Conservation (phyloP, 139 green algal species). For the Zygnema circumcarinatum region DNA sequence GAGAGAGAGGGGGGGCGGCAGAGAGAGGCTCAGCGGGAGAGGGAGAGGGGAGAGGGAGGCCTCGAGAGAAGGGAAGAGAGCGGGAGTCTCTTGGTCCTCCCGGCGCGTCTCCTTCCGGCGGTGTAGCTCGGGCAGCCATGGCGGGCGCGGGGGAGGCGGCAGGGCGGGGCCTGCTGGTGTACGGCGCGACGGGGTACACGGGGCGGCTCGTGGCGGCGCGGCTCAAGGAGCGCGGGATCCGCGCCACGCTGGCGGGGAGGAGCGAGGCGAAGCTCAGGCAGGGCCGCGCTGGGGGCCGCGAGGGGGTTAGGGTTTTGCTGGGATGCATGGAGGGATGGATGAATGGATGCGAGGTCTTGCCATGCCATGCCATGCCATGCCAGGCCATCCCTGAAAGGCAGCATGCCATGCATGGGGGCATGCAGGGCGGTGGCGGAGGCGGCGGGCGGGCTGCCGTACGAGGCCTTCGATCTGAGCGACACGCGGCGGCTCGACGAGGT, state of each 20-base stretch:
- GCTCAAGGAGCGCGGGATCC: constrained; percentile 31
- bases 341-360: background rate
- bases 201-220: constrained; percentile 33
- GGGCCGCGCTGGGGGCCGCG: background rate
- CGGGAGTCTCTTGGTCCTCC: too few species aligned
- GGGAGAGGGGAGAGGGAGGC: too few species aligned
- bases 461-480: constrained; percentile 49
- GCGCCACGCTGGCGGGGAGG: constrained; percentile 37
- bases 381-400: too few species aligned
- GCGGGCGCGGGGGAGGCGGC: background rate
- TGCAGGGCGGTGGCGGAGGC: background rate
- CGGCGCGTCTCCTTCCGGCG: too few species aligned
- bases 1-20: too few species aligned
- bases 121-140: background rate
- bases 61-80: too few species aligned
- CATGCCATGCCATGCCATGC: background rate
- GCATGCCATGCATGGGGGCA: too few species aligned
- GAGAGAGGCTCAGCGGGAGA: too few species aligned
- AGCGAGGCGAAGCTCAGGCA: constrained; percentile 36
- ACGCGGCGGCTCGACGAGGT: background rate
- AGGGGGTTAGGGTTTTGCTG: background rate
- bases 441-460: constrained; percentile 31
- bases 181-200: constrained; percentile 44
- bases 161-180: constrained; percentile 25
- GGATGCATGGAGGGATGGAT: background rate